phyloP scores from a whole-genome alignment of 2,329 filamentous ascomycete genomes.

The Aspergillus ochraceoroseus region DNA sequence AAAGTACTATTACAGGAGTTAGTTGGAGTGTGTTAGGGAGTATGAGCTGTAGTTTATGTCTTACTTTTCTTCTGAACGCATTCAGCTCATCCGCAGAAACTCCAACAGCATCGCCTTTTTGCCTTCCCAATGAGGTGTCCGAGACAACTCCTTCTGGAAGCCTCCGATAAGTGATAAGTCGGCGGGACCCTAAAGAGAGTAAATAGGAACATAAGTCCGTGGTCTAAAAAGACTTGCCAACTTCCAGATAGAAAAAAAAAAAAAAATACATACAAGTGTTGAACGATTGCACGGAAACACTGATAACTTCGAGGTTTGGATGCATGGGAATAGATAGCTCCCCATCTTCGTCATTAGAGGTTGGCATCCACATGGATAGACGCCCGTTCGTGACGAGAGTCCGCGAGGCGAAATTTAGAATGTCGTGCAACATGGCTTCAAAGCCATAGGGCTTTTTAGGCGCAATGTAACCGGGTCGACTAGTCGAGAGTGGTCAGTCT shows the following conservation, averaged over 20 bases:
- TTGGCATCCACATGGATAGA: conserved; percentile 96
- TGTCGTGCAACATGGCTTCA: conserved; percentile 80
- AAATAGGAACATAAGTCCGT: not conserved
- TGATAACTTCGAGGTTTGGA: conserved; percentile 66
- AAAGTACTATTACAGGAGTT: conserved; percentile 2
- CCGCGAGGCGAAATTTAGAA: conserved; percentile 72
- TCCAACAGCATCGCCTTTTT: conserved; percentile 35
- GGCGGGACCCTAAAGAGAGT: conserved; percentile 64
- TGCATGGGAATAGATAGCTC: conserved; percentile 74
- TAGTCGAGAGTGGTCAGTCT: conserved; percentile 25
- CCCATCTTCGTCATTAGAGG: conserved; percentile 70
- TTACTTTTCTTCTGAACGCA: conserved; percentile 55
- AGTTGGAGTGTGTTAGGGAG: not conserved
- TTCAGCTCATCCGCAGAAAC: conserved; percentile 63
- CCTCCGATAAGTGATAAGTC: conserved; percentile 79
- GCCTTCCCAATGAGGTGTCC: conserved; percentile 32
- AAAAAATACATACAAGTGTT: conserved; percentile 66
- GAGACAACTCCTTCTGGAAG: conserved; percentile 53
- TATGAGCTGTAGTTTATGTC: not conserved
- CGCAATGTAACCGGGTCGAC: conserved; percentile 66
- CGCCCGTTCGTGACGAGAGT: conserved; percentile 74
- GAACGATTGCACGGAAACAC: conserved; percentile 78
- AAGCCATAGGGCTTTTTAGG: conserved; percentile 94
- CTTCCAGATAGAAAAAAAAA: not conserved
- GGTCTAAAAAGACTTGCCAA: not conserved